Base-by-base conservation (phyloP, 176 grass and related monocot species). In the Otatea glauca region DNA sequence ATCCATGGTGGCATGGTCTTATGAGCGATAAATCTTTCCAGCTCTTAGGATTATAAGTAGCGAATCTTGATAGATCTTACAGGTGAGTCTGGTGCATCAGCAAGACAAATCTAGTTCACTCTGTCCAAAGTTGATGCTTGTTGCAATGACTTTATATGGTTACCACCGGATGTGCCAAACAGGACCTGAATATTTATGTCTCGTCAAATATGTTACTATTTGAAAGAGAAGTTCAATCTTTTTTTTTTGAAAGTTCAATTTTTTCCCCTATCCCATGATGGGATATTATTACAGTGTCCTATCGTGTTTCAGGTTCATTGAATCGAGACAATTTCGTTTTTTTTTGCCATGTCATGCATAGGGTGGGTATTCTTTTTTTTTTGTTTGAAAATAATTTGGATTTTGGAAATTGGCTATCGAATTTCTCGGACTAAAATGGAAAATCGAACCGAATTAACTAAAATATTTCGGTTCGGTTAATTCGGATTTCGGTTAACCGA, bases 221-320 rank as follows among this genome's bases (percentile, higher is more conserved):
- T n/a, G 4, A 78, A 24, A 24, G 35, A 45, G 16, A 9, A 17
- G n/a, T n/a, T n/a, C n/a, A n/a, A n/a, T n/a, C n/a, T n/a, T n/a
- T n/a, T n/a, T n/a, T n/a, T n/a, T n/a, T n/a, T n/a, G n/a, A n/a
- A n/a, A n/a, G 1, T 54, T 54, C 51, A 54, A 54, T 18, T 4
- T 18, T 20, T 18, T 7, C 1, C 15, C 50, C 15, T 16, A 4
- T 18, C 1, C 5, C 7, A 66, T 17, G 29, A 37, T 7, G 21
- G 12, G 24, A 13, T 10, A 4, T 25, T 49, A 72, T 6, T 45
- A 16, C 18, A 35, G 15, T 48, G 59, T 16, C 18, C 2, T 24
- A 2, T 71, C 66, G 14, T 56, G 21, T 70, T 38, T 15, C 60
- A 71, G 75, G 68, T 73, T 51, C 76, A 42, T 20, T 79, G 76